Percentiles rank a stretch among this genome's conserved stretches.
Conservation (phyloP, 768 basidiomycete species). For the Strobilomyces echinocephalus region DNA sequence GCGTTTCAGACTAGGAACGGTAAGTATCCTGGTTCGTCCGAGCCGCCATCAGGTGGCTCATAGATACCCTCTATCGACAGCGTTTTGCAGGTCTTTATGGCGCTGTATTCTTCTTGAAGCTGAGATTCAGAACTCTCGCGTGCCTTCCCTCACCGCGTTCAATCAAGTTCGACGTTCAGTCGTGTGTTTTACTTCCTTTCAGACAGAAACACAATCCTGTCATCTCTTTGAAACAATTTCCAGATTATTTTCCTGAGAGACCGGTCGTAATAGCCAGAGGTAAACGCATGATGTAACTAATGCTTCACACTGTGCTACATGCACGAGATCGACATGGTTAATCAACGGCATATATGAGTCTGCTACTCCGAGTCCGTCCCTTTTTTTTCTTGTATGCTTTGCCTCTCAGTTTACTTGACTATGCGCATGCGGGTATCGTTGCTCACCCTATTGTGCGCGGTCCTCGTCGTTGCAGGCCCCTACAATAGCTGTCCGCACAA, state of each 20-base stretch:
- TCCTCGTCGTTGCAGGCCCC: conserved; percentile 9
- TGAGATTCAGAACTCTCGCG: too few species aligned
- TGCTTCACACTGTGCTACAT: too few species aligned
- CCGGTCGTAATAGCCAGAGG: not conserved
- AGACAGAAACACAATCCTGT: too few species aligned
- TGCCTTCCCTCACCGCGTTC: too few species aligned
- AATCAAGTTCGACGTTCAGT: too few species aligned
- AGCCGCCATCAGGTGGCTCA: too few species aligned
- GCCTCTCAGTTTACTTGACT: not conserved
- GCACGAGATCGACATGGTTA: not conserved
- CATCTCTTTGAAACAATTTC: not conserved
- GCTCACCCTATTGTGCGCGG: conserved; percentile 11
- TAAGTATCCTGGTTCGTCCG: too few species aligned
- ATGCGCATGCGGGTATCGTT: conserved; percentile 10
- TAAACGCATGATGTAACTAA: not conserved
- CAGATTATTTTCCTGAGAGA: not conserved
- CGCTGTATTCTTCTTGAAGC: too few species aligned
- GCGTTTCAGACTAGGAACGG: too few species aligned
- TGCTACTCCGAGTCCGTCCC: not conserved
- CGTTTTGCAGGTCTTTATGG: too few species aligned
- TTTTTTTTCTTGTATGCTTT: not conserved
- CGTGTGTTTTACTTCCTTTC: too few species aligned
- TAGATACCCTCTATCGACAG: too few species aligned
- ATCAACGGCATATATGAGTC: conserved; percentile 8
- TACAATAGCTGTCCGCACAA: conserved; percentile 19